These are phyloP conservation scores for Lizanozyma gosingica DNA, from an alignment of 1,139 yeast genomes.

Conservation along the genomic window DNA sequence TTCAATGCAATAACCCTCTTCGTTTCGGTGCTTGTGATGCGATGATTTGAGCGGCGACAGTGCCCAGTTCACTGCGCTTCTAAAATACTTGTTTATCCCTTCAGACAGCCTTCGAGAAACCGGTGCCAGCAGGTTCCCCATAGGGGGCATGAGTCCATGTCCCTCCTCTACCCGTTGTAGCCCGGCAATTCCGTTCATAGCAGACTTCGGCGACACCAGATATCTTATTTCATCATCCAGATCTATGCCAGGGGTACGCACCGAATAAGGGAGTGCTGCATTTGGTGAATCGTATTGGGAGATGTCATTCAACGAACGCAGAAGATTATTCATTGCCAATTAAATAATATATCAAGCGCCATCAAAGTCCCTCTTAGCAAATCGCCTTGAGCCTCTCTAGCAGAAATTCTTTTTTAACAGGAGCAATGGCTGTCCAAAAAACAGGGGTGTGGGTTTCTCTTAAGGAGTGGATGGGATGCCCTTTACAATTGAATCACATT, in stretches of 20 bases:
- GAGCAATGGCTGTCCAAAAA: too few relatives aligned
- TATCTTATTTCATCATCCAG: background rate
- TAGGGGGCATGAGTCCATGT: background rate
- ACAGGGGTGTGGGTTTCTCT: too few relatives aligned
- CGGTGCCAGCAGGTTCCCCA: too few relatives aligned
- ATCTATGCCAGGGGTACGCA: background rate
- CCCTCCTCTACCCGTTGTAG: background rate
- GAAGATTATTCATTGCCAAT: background rate
- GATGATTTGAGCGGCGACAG: background rate
- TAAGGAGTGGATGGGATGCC: too few relatives aligned
- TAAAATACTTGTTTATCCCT: background rate
- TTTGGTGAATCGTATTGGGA: background rate
- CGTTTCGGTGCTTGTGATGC: conserved; percentile 5
- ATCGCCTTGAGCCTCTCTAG: too few relatives aligned
- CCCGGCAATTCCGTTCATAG: background rate
- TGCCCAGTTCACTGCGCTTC: background rate
- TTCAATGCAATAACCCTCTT: conserved; percentile 25
- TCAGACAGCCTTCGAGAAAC: background rate
- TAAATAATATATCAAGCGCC: too few relatives aligned
- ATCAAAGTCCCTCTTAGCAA: too few relatives aligned
- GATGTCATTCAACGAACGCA: background rate
- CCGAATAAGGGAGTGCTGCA: background rate
- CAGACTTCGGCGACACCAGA: background rate
- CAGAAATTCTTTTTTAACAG: too few relatives aligned
- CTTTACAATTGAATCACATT: too few relatives aligned